Evolutionary conservation across 257 asterid species (phyloP).

Genomic region (Lavandula angustifolia): DNA sequence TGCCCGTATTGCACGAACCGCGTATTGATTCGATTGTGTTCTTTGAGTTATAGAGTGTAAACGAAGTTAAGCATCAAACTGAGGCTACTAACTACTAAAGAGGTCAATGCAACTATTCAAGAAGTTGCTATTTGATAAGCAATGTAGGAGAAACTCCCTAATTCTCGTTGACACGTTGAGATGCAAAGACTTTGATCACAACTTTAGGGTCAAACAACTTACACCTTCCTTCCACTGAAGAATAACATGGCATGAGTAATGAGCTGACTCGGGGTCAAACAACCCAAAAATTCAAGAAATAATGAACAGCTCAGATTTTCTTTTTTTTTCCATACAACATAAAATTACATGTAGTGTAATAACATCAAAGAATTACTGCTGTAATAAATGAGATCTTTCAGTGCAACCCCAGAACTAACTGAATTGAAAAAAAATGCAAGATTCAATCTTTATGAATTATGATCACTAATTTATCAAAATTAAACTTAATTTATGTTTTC

Average conservation of each 20-base stretch:
- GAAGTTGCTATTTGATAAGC: neutral
- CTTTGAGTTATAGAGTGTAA: neutral
- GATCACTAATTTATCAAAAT: too few species aligned
- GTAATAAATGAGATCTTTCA: conserved; percentile 1
- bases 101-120: neutral
- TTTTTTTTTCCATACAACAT: neutral
- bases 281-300: conserved; percentile 28
- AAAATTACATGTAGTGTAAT: neutral
- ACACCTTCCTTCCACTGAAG: too few species aligned
- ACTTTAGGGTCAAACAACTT: conserved; percentile 30
- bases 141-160: neutral
- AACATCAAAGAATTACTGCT: neutral
- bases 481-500: neutral
- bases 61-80: neutral
- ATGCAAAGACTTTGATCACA: conserved; percentile 23
- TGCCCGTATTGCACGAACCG: neutral
- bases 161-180: conserved; percentile 3
- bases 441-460: neutral
- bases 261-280: conserved; percentile 35
- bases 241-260: too few species aligned
- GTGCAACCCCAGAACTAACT: neutral
- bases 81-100: neutral
- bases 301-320: neutral
- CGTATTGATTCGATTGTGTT: neutral
- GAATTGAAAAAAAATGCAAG: neutral